Evolutionary conservation across 306 rosid species (phyloP).

Genomic region (Hippophae gyantsensis): DNA sequence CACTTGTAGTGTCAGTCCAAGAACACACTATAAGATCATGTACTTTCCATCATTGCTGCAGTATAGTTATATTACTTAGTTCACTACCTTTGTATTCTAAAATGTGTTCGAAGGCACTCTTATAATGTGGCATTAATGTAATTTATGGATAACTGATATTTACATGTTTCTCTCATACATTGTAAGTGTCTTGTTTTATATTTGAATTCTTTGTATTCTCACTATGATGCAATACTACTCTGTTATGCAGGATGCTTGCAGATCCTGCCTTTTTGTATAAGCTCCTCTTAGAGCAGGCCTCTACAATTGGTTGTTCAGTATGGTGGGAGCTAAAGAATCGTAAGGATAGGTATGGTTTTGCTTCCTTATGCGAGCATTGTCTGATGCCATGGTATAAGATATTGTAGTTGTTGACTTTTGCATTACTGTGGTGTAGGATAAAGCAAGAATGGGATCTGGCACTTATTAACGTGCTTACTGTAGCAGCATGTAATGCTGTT

Average conservation of each 20-base stretch:
- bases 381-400: conserved; percentile 12
- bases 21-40: too few species aligned
- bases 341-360: conserved; percentile 57
- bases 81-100: too few species aligned
- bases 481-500: conserved; percentile 88
- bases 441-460: conserved; percentile 99
- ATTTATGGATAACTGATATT: too few species aligned
- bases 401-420: conserved; percentile 11
- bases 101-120: too few species aligned
- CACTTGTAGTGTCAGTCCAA: too few species aligned
- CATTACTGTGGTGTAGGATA: conserved; percentile 46
- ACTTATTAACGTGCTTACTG: conserved; percentile 79
- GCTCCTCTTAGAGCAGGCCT: conserved; percentile 74
- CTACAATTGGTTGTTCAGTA: conserved; percentile 71
- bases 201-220: background rate
- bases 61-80: too few species aligned
- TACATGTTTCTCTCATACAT: too few species aligned
- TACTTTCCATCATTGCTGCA: too few species aligned
- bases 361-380: conserved; percentile 5
- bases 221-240: conserved; percentile 14
- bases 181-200: background rate
- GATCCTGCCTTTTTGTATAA: conserved; percentile 86
- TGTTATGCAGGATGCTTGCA: conserved; percentile 77
- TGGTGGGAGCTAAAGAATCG: conserved; percentile 96
- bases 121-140: too few species aligned